Evolutionary conservation across 2,329 filamentous ascomycete species (phyloP), one percentile per base, ranked within the genome.

Genomic region (Tolypocladium amazonense): DNA sequence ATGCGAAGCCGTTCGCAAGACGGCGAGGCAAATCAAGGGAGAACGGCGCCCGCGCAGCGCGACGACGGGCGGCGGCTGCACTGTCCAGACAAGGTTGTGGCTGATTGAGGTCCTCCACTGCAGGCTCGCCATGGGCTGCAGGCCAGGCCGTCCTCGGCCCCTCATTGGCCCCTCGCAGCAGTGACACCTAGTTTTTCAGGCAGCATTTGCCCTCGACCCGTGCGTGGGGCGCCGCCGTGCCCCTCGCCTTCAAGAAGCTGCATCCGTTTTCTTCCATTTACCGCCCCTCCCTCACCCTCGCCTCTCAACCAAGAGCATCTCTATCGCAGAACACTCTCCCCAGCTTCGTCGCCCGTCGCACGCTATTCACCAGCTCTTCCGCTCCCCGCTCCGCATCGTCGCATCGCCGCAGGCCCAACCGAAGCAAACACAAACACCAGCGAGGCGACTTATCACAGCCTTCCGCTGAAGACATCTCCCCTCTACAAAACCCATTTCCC

Each of bases 401-500:
- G 25, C 54, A 59, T 18, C 23, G 61, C 20, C 15, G 12, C 53
- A 50, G 39, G 25, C 35, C 63, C 62, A 60, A 60, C 59, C 47
- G 54, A 54, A 56, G 47, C 65, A 62, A 62, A 65, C 43, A 59
- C 63, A 63, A 63, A 63, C 59, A 35, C 62, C 68, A 80, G 79
- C 79, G 78, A 81, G 79, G 70, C 74, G 57, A 43, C 56, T 57
- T 73, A 12, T 71, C 59, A 60, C 63, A 75, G 73, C 75, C 71
- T 78, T 81, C 82, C 79, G 79, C 79, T 81, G 68, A 72, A 65
- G 65, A 68, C 65, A 66, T 66, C 67, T 70, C 66, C 63, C 67
- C 69, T 66, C 69, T 63, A 74, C 67, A 76, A 73, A 77, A 79
- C 76, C 77, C 76, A 73, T 81, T 77, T 81, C 79, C 81, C 78